Percentiles rank a stretch among this genome's conserved stretches.
Evolutionary conservation across 139 green algal species (phyloP).

Genomic region (Parachlorella kessleri): DNA sequence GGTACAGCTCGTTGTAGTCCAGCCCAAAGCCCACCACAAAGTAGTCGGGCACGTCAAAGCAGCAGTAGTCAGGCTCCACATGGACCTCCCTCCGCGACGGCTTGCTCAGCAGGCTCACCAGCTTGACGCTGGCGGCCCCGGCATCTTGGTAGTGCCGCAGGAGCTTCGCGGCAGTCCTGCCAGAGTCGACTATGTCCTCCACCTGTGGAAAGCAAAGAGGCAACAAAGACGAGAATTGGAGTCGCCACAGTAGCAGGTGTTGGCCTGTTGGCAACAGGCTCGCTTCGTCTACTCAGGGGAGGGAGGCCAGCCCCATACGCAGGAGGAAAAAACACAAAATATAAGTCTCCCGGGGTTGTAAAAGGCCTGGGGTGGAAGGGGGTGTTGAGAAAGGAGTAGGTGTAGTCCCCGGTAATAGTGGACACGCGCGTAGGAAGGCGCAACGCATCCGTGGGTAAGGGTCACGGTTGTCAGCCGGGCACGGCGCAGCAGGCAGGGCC

Average conservation of each 20-base stretch:
- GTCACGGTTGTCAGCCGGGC: constrained; percentile 40
- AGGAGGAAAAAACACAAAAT: too few species aligned
- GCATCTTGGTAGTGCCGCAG: constrained; percentile 21
- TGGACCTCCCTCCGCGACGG: constrained; percentile 55
- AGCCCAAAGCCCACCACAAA: constrained; percentile 97
- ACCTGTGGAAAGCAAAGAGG: constrained; percentile 48
- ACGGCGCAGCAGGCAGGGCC: background rate
- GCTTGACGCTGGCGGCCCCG: constrained; percentile 49
- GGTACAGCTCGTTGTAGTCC: constrained; percentile 86
- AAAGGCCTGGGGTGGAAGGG: too few species aligned
- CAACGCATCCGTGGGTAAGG: constrained; percentile 42
- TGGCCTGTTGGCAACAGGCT: too few species aligned
- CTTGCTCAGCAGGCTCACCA: constrained; percentile 81
- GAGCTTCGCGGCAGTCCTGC: constrained; percentile 52
- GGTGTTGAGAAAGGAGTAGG: too few species aligned
- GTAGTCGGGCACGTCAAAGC: constrained; percentile 75
- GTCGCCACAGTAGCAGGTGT: too few species aligned
- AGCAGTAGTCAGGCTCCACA: constrained; percentile 59
- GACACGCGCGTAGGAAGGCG: constrained; percentile 14
- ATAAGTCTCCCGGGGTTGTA: too few species aligned
- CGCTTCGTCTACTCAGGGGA: too few species aligned
- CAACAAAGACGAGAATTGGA: background rate
- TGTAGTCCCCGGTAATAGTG: constrained; percentile 31
- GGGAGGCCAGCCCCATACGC: too few species aligned
- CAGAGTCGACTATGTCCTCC: constrained; percentile 94